Evolutionary conservation across 2,329 filamentous ascomycete species (phyloP), one percentile per base, ranked within the genome.

Genomic region (Trichoderma afroharzianum): DNA sequence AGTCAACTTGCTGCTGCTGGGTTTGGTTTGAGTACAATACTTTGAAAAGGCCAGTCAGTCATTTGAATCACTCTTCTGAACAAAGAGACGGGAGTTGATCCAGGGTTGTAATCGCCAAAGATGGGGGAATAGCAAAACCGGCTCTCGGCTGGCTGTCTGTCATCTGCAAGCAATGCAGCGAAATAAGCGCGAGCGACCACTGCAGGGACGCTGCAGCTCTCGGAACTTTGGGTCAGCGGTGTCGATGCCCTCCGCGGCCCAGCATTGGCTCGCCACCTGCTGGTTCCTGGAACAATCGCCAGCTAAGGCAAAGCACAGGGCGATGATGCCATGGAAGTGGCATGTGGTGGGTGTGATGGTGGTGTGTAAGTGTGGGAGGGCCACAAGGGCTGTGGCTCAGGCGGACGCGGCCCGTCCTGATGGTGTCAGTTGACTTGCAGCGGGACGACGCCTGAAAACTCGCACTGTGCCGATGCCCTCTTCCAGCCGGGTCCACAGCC

Each of bases 161-260:
- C 43, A 47, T 47, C 43, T 61, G 50, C 58, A 61, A 36, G 33
- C 33, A 36, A 15, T 36, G 70, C 50, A 59, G 50, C 26, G 47
- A 21, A 55, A 55, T 50, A 59, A 59, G 57, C 66, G 58, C 55
- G 71, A 70, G 64, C 66, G 66, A 70, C 71, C 55, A 68, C 57
- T 72, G 71, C 71, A 72, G 71, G 71, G 50, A 72, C 71, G 67
- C 61, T 70, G 71, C 71, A 72, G 32, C 64, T 69, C 64, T 33
- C 57, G 70, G 64, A 26, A 61, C 24, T 43, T 43, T 43, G 39
- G 14, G 24, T 18, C 30, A 26, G 57, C 57, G 15, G 55, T 47
- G 26, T 62, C 55, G 66, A 69, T 33, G 18, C 14, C 63, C 47
- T 24, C 24, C 33, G 39, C 32, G 24, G 33, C n/a, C 53, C 55